Evolutionary conservation across 2,329 filamentous ascomycete genomes (phyloP).

Genomic region (Penicillium vulpinum): DNA sequence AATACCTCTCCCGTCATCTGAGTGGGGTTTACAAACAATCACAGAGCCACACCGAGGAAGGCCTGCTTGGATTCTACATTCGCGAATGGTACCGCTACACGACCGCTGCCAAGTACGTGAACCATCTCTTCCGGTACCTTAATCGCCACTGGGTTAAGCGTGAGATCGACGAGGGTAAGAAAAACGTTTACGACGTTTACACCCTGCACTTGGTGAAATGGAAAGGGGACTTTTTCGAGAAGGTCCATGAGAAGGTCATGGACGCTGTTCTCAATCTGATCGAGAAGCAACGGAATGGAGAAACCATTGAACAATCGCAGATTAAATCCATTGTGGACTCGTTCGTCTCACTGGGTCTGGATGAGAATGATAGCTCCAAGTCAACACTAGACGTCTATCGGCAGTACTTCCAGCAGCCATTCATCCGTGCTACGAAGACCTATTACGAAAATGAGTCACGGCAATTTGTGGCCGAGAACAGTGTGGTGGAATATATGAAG

Average conservation of each 20-base stretch:
- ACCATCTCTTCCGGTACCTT: conserved; percentile 93
- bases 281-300: conserved; percentile 94
- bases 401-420: conserved; percentile 87
- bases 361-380: conserved; percentile 89
- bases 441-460: conserved; percentile 94
- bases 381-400: conserved; percentile 95
- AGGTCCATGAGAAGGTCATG: conserved; percentile 88
- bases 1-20: conserved; percentile 79
- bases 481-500: conserved; percentile 99
- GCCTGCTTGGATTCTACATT: conserved; percentile 89
- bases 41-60: conserved; percentile 81
- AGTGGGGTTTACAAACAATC: conserved; percentile 69
- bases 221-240: conserved; percentile 85
- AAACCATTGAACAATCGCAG: conserved; percentile 95
- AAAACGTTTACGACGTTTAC: conserved; percentile 97
- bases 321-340: conserved; percentile 97
- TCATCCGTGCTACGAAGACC: conserved; percentile 75
- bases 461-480: conserved; percentile 93
- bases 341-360: conserved; percentile 90
- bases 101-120: conserved; percentile 92
- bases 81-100: conserved; percentile 96
- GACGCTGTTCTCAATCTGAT: conserved; percentile 89
- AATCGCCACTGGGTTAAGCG: conserved; percentile 99
- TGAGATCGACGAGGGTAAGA: conserved; percentile 98
- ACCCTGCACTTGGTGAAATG: conserved; percentile 94